These are phyloP conservation scores for Lactifluus subvellereus DNA, from an alignment of 768 basidiomycete genomes.

Conservation along the genomic window DNA sequence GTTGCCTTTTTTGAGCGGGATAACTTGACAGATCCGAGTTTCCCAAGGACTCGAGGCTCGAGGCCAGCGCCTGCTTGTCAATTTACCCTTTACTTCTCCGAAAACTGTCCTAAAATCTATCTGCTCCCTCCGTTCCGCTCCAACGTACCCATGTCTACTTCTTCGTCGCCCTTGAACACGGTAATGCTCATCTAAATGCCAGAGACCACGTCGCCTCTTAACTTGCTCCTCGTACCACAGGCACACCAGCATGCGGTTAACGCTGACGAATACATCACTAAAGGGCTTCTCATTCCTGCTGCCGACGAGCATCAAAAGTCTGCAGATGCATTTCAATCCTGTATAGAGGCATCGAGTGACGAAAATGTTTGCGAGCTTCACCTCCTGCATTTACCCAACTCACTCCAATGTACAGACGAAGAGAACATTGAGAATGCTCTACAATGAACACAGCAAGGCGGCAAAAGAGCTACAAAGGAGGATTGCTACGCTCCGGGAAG, in stretches of 20 bases:
- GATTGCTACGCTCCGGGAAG: slow-evolving; percentile 64
- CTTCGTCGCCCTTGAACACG: slow-evolving; percentile 27
- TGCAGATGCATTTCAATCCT: slow-evolving; percentile 67
- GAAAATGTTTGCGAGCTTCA: slow-evolving; percentile 48
- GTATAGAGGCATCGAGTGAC: slow-evolving; percentile 67
- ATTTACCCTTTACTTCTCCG: slow-evolving; percentile 3
- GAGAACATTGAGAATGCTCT: slow-evolving; percentile 67
- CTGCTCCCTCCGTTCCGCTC: background rate
- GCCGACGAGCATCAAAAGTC: slow-evolving; percentile 71
- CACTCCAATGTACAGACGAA: slow-evolving; percentile 48
- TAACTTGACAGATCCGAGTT: background rate
- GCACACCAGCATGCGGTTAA: slow-evolving; percentile 79
- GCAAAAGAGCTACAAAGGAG: slow-evolving; percentile 65
- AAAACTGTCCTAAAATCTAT: background rate
- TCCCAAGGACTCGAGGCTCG: no score
- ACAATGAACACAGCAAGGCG: slow-evolving; percentile 67
- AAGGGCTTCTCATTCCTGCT: slow-evolving; percentile 66
- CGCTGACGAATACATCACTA: slow-evolving; percentile 63
- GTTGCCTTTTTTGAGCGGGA: background rate
- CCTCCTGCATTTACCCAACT: slow-evolving; percentile 11
- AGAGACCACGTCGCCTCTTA: slow-evolving; percentile 3
- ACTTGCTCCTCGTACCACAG: slow-evolving; percentile 35
- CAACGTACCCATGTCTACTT: slow-evolving; percentile 24
- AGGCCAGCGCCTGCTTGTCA: background rate
- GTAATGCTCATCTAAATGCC: slow-evolving; percentile 16